phyloP scores from a whole-genome alignment of 1,139 yeast genomes.

The Magnusiomyces suaveolens region DNA sequence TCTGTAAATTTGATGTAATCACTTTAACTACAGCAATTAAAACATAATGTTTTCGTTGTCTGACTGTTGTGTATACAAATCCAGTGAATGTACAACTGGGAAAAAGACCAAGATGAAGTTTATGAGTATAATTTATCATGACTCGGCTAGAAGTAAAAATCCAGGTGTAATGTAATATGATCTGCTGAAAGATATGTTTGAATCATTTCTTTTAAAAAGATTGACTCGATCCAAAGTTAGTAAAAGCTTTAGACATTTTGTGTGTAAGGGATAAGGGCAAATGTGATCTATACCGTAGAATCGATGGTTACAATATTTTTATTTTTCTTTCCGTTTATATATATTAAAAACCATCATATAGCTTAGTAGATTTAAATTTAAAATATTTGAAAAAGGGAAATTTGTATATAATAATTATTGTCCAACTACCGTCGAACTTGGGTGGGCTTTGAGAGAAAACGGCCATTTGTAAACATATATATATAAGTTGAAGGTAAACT shows the following conservation, averaged over 20 bases:
- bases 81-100: constrained; percentile 62
- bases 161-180: constrained; percentile 71
- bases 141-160: constrained; percentile 58
- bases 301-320: too few species aligned
- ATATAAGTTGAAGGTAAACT: too few species aligned
- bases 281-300: constrained; percentile 70
- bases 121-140: constrained; percentile 60
- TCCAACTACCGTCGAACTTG: too few species aligned
- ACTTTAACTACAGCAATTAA: constrained; percentile 83
- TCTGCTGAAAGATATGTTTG: constrained; percentile 86
- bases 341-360: too few species aligned
- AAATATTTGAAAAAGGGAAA: too few species aligned
- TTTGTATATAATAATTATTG: too few species aligned
- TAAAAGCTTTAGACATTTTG: constrained; percentile 76
- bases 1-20: constrained; percentile 71
- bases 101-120: constrained; percentile 48
- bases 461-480: too few species aligned
- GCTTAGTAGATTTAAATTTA: too few species aligned
- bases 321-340: too few species aligned
- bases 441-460: too few species aligned
- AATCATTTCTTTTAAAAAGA: constrained; percentile 71
- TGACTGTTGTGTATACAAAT: constrained; percentile 87
- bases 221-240: constrained; percentile 68
- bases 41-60: constrained; percentile 63
- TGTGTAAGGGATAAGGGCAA: constrained; percentile 75